Evolutionary conservation across 306 rosid genomes (phyloP).

Genomic region (Hippophae gyantsensis): DNA sequence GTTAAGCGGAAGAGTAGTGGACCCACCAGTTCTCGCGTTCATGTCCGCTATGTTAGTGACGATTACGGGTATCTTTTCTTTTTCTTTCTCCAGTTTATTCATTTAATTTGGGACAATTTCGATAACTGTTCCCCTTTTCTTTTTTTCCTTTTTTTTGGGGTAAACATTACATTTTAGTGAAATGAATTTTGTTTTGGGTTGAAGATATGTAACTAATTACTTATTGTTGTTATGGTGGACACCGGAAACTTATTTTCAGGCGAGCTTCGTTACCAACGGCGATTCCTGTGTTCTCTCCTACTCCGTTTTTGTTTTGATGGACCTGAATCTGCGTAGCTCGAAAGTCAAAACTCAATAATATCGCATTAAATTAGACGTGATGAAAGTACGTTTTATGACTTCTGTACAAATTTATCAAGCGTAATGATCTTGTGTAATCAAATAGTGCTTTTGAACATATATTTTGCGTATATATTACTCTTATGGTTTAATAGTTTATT

Average conservation of each 20-base stretch:
- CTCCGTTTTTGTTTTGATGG: conserved; percentile 59
- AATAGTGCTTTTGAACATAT: too few relatives aligned
- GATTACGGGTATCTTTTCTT: conserved; percentile 25
- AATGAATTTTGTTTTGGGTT: neutral
- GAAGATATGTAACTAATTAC: too few relatives aligned
- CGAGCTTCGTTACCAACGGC: conserved; percentile 13
- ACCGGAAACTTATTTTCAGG: conserved; percentile 26
- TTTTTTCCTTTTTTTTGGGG: neutral
- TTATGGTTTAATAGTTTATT: too few relatives aligned
- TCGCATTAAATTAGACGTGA: too few relatives aligned
- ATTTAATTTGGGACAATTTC: neutral
- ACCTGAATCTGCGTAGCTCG: neutral
- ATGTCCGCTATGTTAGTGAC: conserved; percentile 17
- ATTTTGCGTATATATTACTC: too few relatives aligned
- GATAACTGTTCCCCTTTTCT: neutral
- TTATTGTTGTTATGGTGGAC: too few relatives aligned
- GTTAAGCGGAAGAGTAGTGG: conserved; percentile 16
- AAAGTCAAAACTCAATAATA: too few relatives aligned
- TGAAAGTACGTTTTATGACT: too few relatives aligned
- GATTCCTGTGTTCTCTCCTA: conserved; percentile 45
- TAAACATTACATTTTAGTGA: too few relatives aligned
- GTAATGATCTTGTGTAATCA: too few relatives aligned
- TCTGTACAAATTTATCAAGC: too few relatives aligned
- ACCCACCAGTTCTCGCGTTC: conserved; percentile 7
- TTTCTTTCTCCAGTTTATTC: too few relatives aligned